Conservation (phyloP, 805 yeast species). For the Kregervanrija pseudodelftensis region DNA sequence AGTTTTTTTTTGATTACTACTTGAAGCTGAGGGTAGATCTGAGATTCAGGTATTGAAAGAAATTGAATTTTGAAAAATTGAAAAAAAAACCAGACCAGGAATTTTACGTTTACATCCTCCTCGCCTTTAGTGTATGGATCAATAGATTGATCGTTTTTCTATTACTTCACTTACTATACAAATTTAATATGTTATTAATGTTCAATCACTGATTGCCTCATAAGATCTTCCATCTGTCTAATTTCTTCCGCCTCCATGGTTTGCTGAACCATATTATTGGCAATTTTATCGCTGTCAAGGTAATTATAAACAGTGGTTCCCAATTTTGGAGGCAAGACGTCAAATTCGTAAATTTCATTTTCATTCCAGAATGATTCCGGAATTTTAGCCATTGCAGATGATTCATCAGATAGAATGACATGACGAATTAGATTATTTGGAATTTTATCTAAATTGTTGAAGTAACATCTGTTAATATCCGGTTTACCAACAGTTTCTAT, state of each 20-base stretch:
- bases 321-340: slow-evolving; percentile 58
- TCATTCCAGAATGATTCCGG: slow-evolving; percentile 56
- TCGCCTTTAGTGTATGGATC: too few species aligned
- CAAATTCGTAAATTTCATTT: slow-evolving; percentile 62
- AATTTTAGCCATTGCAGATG: slow-evolving; percentile 59
- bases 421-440: slow-evolving; percentile 62
- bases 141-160: too few species aligned
- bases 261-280: slow-evolving; percentile 30
- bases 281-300: slow-evolving; percentile 40
- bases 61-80: too few species aligned
- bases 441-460: slow-evolving; percentile 27
- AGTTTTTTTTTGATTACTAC: too few species aligned
- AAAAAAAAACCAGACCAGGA: too few species aligned
- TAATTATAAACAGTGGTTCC: slow-evolving; percentile 39
- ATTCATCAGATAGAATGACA: slow-evolving; percentile 65
- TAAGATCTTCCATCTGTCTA: slow-evolving; percentile 17
- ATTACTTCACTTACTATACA: too few species aligned
- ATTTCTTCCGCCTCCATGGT: slow-evolving; percentile 20
- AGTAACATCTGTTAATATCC: slow-evolving; percentile 10
- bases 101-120: too few species aligned
- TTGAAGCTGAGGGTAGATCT: too few species aligned
- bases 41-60: too few species aligned
- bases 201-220: slow-evolving; percentile 13
- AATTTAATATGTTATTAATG: neutral
- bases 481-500: slow-evolving; percentile 13